phyloP scores from a whole-genome alignment of 2,329 filamentous ascomycete species.

The Magnaporthiopsis incrustans region DNA sequence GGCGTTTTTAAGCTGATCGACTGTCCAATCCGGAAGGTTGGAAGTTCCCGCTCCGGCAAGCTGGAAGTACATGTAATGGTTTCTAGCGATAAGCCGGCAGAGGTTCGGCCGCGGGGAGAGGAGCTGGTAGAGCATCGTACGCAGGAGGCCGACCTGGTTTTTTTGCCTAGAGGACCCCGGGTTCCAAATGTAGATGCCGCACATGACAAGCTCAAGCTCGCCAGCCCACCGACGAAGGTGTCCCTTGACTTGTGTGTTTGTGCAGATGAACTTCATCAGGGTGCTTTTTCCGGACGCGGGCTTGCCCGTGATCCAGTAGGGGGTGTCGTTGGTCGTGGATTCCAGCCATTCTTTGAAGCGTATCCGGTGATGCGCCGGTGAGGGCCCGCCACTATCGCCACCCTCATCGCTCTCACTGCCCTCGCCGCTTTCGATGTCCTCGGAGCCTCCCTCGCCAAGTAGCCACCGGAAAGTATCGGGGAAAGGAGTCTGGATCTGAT shows the following conservation, averaged over 20 bases:
- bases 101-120: not conserved
- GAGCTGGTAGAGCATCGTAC: not conserved
- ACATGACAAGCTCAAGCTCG: not conserved
- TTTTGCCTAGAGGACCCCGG: not conserved
- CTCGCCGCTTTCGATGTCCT: too few relatives aligned
- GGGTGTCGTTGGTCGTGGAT: slow-evolving; percentile 1
- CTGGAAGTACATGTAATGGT: not conserved
- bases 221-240: not conserved
- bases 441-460: too few relatives aligned
- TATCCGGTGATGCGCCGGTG: not conserved
- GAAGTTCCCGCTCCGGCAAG: not conserved
- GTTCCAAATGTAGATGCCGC: slow-evolving; percentile 1
- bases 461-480: slow-evolving; percentile 3
- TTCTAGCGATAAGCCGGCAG: not conserved
- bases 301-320: slow-evolving; percentile 2
- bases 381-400: too few relatives aligned
- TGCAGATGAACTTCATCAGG: slow-evolving; percentile 4
- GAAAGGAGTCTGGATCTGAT: not conserved
- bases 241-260: not conserved
- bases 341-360: slow-evolving; percentile 1
- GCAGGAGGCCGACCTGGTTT: not conserved
- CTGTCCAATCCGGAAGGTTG: not conserved
- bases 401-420: too few relatives aligned
- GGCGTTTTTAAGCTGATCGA: not conserved
- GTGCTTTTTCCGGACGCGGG: slow-evolving; percentile 4